Conservation (phyloP, 805 yeast species). For the Barnettozyma sucrosica region DNA sequence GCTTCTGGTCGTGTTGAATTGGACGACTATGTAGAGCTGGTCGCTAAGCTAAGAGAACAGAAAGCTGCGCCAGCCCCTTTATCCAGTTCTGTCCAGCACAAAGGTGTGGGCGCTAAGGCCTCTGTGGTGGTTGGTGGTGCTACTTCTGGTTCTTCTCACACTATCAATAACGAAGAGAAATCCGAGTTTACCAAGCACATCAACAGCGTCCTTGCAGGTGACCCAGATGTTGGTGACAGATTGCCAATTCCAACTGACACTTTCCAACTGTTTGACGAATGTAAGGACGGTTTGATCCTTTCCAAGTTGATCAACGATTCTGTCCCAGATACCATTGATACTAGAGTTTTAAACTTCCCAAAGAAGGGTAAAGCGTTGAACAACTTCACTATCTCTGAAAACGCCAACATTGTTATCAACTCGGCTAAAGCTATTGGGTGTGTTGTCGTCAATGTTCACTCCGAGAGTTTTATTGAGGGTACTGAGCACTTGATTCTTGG, state of each 20-base stretch:
- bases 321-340: conserved; percentile 97
- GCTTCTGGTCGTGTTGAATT: conserved; percentile 96
- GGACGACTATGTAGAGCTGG: conserved; percentile 85
- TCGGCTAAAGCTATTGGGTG: conserved; percentile 99
- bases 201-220: conserved; percentile 87
- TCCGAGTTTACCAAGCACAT: conserved; percentile 94
- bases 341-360: conserved; percentile 91
- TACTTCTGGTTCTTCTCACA: conserved; percentile 90
- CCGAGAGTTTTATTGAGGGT: conserved; percentile 93
- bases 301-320: conserved; percentile 95
- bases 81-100: conserved; percentile 33
- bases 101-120: conserved; percentile 55
- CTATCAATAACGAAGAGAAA: conserved; percentile 95
- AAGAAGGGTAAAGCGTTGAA: conserved; percentile 75
- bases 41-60: conserved; percentile 68
- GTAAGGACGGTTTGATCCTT: conserved; percentile 88
- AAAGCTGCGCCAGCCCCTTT: conserved; percentile 31
- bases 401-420: conserved; percentile 95
- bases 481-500: conserved; percentile 90
- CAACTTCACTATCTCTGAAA: conserved; percentile 93
- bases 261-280: conserved; percentile 94
- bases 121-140: conserved; percentile 80
- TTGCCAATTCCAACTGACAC: conserved; percentile 90
- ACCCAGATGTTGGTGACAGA: conserved; percentile 73
- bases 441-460: conserved; percentile 94